Evolutionary conservation across 1,284 basidiomycete genomes (phyloP).

Genomic region (Malassezia vespertilionis): DNA sequence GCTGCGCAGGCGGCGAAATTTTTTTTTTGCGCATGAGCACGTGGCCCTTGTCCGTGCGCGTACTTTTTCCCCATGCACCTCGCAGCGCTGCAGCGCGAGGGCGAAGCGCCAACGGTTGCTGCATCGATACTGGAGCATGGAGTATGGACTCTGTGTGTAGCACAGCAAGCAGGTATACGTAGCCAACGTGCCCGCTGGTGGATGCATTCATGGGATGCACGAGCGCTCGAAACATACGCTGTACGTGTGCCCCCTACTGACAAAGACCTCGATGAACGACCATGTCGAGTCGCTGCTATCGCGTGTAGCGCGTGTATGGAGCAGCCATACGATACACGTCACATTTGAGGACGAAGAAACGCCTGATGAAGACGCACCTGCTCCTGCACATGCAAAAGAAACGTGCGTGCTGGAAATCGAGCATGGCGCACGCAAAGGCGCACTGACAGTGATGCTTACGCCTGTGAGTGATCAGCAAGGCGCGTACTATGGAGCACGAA

Average conservation of each 20-base stretch:
- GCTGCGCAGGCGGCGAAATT: background rate
- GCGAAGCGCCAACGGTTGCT: background rate
- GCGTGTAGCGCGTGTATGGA: background rate
- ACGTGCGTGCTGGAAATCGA: background rate
- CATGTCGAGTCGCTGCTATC: background rate
- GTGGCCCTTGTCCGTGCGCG: background rate
- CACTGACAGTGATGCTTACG: background rate
- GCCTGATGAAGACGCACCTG: background rate
- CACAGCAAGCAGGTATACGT: background rate
- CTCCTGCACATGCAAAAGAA: background rate
- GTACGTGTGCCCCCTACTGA: no score
- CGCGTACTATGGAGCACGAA: background rate
- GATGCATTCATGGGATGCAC: no score
- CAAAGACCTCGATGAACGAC: no score
- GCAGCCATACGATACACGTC: background rate
- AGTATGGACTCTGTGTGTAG: background rate
- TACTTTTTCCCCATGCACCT: background rate
- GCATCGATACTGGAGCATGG: no score
- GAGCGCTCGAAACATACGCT: no score
- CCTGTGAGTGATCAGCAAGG: background rate
- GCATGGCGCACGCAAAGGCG: background rate
- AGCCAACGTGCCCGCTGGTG: background rate
- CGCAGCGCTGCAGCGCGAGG: background rate
- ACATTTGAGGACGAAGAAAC: background rate
- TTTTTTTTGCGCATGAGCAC: constrained; percentile 1